Base-by-base conservation (phyloP, 106 monocot genomes). In the Dioscorea dumetorum region DNA sequence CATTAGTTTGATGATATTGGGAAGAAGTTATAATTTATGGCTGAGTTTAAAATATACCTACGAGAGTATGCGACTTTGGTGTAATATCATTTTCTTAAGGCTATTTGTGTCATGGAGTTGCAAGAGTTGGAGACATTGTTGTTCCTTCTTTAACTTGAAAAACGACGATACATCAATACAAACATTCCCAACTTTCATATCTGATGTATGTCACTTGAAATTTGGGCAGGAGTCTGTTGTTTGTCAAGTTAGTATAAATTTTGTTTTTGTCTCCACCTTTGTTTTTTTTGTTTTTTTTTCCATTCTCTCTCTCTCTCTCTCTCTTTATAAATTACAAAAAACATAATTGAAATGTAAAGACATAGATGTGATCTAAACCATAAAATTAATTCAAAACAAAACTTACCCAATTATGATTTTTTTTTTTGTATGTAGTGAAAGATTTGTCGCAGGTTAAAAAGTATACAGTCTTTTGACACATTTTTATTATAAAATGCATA, bases 21-120 rank as follows among this genome's bases (percentile, higher is more conserved):
- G 63, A 78, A 65, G 64, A 57, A 50, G 51, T 67, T 70, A 60
- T 49, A 49, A 32, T 49, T 9, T 6, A 23, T 56, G 74, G 70
- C 67, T 67, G 70, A 58, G 75, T 60, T 65, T 67, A 64, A 63
- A 54, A 59, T 74, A 14, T 54, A 54, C 73, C 73, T 61, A 76
- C 64, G 73, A 24, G 48, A 41, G 57, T 58, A 81, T 78, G 66
- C 78, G 64, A 58, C 74, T 61, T 71, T 78, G 70, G 67, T 84
- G 81, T 52, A 79, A 84, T 67, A 79, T 81, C 81, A 50, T 84
- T 88, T 81, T 79, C 76, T 76, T 73, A 68, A 78, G 79, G 77
- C 65, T 54, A 58, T 66, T 77, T 79, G 70, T 72, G 66, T 62
- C 53, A 78, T 64, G 53, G 60, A 57, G 53, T 67, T 78, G 68